Evolutionary conservation across 768 basidiomycete species (phyloP).

Genomic region (Serendipita sp.): DNA sequence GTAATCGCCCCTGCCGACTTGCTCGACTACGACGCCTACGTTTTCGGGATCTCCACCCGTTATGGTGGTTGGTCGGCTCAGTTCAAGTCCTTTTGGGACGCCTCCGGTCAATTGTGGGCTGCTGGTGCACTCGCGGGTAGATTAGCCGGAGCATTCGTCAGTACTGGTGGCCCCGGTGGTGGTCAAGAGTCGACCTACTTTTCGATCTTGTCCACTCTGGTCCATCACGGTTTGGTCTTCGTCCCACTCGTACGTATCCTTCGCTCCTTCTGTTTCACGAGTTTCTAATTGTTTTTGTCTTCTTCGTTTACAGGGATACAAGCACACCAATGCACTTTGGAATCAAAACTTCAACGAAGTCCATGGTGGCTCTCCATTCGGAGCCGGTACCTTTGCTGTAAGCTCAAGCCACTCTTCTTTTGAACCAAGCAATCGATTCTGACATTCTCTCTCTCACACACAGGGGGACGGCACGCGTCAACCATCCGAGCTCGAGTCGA

Average conservation of each 20-base stretch:
- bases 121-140: conserved; percentile 52
- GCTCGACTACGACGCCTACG: conserved; percentile 45
- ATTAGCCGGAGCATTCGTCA: conserved; percentile 57
- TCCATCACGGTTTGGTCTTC: conserved; percentile 48
- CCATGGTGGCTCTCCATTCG: conserved; percentile 51
- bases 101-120: conserved; percentile 51
- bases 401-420: not conserved
- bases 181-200: conserved; percentile 18
- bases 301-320: not conserved
- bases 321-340: not conserved
- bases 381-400: conserved; percentile 46
- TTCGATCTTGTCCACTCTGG: conserved; percentile 33
- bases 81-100: conserved; percentile 49
- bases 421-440: not conserved
- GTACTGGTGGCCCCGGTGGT: conserved; percentile 57
- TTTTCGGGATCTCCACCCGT: conserved; percentile 67
- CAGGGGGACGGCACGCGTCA: conserved; percentile 27
- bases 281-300: too few species aligned
- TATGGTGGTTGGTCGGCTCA: conserved; percentile 71
- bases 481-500: conserved; percentile 33
- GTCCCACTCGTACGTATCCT: not conserved
- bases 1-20: conserved; percentile 41
- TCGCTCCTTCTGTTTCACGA: too few species aligned
- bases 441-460: not conserved
- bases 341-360: conserved; percentile 14